Evolutionary conservation across 2,329 filamentous ascomycete genomes (phyloP).

Genomic region (Nemania abortiva): DNA sequence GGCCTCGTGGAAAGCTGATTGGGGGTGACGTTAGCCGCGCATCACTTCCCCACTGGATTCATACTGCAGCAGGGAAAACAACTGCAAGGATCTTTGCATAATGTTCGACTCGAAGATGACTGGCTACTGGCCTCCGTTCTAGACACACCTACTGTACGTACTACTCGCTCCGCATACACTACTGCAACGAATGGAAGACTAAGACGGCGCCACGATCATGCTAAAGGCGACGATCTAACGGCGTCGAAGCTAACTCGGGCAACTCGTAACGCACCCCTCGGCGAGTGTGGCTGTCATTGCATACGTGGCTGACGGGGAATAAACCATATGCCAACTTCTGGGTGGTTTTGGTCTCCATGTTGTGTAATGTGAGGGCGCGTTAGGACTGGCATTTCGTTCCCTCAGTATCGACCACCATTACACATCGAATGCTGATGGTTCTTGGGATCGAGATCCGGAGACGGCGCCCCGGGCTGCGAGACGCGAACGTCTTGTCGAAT

Average conservation of each 20-base stretch:
- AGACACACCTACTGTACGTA: constrained; percentile 8
- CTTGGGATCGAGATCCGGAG: constrained; percentile 37
- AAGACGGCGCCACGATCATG: constrained; percentile 21
- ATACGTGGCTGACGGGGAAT: constrained; percentile 37
- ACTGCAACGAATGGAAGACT: not conserved
- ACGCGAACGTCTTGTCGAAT: constrained; percentile 3
- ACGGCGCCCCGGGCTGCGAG: constrained; percentile 7
- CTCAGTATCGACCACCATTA: constrained; percentile 18
- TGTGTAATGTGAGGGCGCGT: constrained; percentile 22
- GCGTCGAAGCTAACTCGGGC: constrained; percentile 27
- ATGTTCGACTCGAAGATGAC: not conserved
- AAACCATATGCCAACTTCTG: constrained; percentile 30
- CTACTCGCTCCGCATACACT: constrained; percentile 14
- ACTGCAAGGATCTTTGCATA: constrained; percentile 18
- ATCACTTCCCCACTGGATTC: constrained; percentile 32
- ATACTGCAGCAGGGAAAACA: constrained; percentile 27
- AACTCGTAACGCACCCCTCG: constrained; percentile 22
- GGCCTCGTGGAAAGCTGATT: constrained; percentile 20
- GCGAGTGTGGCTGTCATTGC: constrained; percentile 34
- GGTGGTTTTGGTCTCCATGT: constrained; percentile 10
- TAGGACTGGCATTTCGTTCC: constrained; percentile 9
- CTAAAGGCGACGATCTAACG: constrained; percentile 39
- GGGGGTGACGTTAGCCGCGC: constrained; percentile 41
- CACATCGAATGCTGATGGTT: constrained; percentile 7
- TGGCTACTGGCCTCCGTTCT: constrained; percentile 3